A percentile compares a stretch with the other conserved stretches of the same genome.
phyloP scores from a whole-genome alignment of 192 early-diverging fungal species.

The Coemansia sp. region DNA sequence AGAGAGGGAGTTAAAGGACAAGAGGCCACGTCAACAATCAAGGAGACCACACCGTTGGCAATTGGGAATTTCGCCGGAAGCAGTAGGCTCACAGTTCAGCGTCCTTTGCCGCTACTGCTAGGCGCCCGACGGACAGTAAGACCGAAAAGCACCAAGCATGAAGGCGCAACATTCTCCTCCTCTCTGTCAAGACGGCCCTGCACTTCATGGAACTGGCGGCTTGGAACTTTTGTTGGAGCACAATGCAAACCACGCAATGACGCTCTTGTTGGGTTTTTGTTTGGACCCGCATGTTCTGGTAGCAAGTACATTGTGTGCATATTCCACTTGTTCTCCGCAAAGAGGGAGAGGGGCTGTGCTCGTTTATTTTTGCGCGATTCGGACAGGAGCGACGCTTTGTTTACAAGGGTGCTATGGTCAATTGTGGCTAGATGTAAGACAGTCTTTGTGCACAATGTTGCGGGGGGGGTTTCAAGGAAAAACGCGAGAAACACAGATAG shows the following conservation, averaged over 20 bases:
- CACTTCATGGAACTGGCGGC: slow-evolving; percentile 2
- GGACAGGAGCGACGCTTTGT: not conserved
- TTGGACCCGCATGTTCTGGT: not conserved
- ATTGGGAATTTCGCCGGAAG: slow-evolving; percentile 7
- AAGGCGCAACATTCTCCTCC: too few relatives aligned
- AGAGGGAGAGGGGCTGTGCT: too few relatives aligned
- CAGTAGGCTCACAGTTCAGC: not conserved
- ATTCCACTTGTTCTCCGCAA: not conserved
- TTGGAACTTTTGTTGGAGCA: not conserved
- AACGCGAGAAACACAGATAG: not conserved
- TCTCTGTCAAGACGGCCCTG: not conserved
- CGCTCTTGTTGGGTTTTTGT: not conserved
- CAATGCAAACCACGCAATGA: not conserved
- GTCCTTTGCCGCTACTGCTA: not conserved
- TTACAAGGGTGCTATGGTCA: not conserved
- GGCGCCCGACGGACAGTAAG: not conserved
- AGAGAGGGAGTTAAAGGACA: not conserved
- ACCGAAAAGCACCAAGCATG: not conserved
- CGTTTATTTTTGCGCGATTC: not conserved
- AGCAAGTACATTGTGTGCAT: not conserved
- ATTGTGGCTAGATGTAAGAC: not conserved
- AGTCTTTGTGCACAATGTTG: not conserved
- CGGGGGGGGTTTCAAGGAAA: too few relatives aligned
- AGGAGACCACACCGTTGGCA: not conserved
- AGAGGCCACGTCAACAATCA: not conserved